These are phyloP conservation scores for Lactuca sativa DNA, from an alignment of 129 eudicot species.

Conservation along the genomic window DNA sequence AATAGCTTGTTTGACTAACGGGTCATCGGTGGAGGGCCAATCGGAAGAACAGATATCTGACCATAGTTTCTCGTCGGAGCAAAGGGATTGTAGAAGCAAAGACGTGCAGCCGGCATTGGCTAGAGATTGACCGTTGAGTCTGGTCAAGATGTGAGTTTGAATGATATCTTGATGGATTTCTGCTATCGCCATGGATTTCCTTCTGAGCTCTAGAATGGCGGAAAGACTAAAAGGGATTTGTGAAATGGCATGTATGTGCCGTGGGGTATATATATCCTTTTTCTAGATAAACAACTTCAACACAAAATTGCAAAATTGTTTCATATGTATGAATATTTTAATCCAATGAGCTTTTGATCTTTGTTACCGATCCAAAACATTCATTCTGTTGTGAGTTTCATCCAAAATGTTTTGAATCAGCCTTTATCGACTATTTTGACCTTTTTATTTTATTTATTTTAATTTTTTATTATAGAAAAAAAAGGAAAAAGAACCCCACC, in stretches of 20 bases:
- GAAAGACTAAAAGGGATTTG: not conserved
- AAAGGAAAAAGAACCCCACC: too few species aligned
- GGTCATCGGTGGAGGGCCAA: slow-evolving; percentile 42
- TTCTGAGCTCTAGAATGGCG: not conserved
- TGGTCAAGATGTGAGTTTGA: slow-evolving; percentile 34
- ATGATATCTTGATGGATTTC: slow-evolving; percentile 36
- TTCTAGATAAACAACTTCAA: not conserved
- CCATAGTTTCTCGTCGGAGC: slow-evolving; percentile 50
- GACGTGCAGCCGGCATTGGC: slow-evolving; percentile 48
- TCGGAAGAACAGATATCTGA: slow-evolving; percentile 38
- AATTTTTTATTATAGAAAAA: too few species aligned
- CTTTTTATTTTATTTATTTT: too few species aligned
- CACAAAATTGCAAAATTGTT: not conserved
- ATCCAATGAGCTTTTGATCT: too few species aligned
- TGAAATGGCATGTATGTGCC: not conserved
- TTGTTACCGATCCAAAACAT: too few species aligned
- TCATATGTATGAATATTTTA: too few species aligned
- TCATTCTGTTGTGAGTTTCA: too few species aligned
- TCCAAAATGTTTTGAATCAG: too few species aligned
- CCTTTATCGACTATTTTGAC: too few species aligned
- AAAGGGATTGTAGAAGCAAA: slow-evolving; percentile 33
- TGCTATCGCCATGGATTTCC: slow-evolving; percentile 19
- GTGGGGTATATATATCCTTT: slow-evolving; percentile 9
- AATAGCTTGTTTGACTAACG: slow-evolving; percentile 5
- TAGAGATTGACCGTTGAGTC: slow-evolving; percentile 49